Conservation (phyloP, 192 early-diverging fungal genomes). For the Entomortierella parvispora region DNA sequence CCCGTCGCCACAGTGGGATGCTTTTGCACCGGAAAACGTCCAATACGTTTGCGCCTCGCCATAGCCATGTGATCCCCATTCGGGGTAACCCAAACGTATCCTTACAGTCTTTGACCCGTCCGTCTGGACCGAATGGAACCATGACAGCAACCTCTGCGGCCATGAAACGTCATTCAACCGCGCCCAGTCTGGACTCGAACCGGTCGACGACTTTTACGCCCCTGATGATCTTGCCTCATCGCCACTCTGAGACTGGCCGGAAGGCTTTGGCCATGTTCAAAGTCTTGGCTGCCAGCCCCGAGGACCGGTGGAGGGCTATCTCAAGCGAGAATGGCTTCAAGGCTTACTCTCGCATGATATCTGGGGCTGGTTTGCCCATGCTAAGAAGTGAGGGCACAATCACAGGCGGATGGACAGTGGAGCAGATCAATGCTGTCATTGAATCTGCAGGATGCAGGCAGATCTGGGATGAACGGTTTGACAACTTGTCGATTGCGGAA, state of each 20-base stretch:
- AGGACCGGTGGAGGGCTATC: conserved; percentile 60
- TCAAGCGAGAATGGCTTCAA: conserved; percentile 59
- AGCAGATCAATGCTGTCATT: conserved; percentile 61
- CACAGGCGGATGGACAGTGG: conserved; percentile 60
- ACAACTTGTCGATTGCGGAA: conserved; percentile 57
- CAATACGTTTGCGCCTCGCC: conserved; percentile 29
- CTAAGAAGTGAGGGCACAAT: conserved; percentile 61
- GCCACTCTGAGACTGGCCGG: conserved; percentile 43
- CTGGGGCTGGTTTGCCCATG: conserved; percentile 55
- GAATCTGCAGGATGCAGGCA: conserved; percentile 59
- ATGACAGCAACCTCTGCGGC: neutral
- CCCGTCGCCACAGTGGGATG: conserved; percentile 26
- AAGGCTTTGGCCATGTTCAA: conserved; percentile 60
- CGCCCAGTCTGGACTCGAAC: conserved; percentile 39
- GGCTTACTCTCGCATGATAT: conserved; percentile 56
- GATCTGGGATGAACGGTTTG: conserved; percentile 62
- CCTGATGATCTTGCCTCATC: conserved; percentile 39
- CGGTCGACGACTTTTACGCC: conserved; percentile 26
- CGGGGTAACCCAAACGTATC: conserved; percentile 48
- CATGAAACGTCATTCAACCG: conserved; percentile 39
- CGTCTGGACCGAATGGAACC: conserved; percentile 25
- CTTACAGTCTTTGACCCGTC: conserved; percentile 25
- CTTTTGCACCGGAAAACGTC: conserved; percentile 12
- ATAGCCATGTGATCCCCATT: conserved; percentile 36
- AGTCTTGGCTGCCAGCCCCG: conserved; percentile 40